Base-by-base conservation (phyloP, 225 moss, liverwort and hornwort species). In the Neckera pumila region DNA sequence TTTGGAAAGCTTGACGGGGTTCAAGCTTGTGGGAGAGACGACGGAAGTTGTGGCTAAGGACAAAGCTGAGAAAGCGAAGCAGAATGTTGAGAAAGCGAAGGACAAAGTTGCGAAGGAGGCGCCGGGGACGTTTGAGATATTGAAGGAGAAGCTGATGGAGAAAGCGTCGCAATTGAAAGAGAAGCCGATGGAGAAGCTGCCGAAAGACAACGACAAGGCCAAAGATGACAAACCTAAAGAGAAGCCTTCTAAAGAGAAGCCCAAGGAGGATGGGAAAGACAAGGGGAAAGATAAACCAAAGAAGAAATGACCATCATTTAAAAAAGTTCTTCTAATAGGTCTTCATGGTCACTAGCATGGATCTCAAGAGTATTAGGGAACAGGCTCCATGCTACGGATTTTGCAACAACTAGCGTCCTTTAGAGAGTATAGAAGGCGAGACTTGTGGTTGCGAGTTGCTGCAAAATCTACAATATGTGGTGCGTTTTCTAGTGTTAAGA, bases 141-240 rank as follows among this genome's bases (percentile, higher is more conserved):
- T 83, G 4, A 88, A 90, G 42, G 90, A 85, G 33, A 90, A 86
- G 74, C 34, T 71, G 11, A 92, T 86, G 30, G 58, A 61, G 17
- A 87, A 91, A 80, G 84, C 73, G 1, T 26, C 79, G 18, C 83
- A 80, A 56, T 34, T 83, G 13, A 87, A 85, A 58, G 89, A 82
- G 36, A 84, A 83, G 54, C 45, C 87, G 5, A 31, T 45, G 10
- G 87, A 90, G 66, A 85, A 75, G 58, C 40, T 59, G 72, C 72
- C 75, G 19, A 77, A 54, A 31, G 85, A 86, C 25, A 62, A 25
- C 38, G 64, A 83, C 16, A 72, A 56, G 11, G 1, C 17, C 9
- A 73, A 80, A 13, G 83, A 78, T 43, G 34, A 51, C 17, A 75
- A 85, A 25, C 40, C 53, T 31, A 87, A 87, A 62, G 62, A 65